Percentiles rank a stretch among this genome's conserved stretches.
These are phyloP conservation scores for Ceratocystis huliohia DNA, from an alignment of 2,329 filamentous ascomycete genomes.

Conservation along the genomic window DNA sequence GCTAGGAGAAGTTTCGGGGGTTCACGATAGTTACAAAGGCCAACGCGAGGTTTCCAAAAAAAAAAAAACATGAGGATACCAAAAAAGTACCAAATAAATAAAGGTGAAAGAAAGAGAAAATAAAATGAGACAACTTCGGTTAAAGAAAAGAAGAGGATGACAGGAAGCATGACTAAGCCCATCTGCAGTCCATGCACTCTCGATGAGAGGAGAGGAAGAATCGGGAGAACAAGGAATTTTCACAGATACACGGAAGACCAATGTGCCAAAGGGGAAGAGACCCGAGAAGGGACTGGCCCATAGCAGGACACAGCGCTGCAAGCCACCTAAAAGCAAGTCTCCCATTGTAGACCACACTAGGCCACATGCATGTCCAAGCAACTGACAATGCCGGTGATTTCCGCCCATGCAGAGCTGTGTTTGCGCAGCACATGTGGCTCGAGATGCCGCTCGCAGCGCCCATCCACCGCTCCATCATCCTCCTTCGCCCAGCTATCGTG, in stretches of 20 bases:
- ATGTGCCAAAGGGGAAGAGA: conserved; percentile 5
- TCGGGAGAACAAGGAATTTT: background rate
- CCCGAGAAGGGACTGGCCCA: background rate
- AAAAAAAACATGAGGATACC: background rate
- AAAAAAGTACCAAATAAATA: background rate
- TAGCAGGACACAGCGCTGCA: background rate
- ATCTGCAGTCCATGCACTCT: background rate
- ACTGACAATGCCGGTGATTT: conserved; percentile 9
- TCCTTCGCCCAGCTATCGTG: background rate
- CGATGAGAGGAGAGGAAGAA: background rate
- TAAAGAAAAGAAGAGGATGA: background rate
- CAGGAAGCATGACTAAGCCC: background rate
- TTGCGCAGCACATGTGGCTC: background rate
- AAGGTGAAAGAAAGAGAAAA: background rate
- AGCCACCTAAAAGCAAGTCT: background rate
- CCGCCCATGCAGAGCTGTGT: conserved; percentile 1
- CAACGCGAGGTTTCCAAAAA: background rate
- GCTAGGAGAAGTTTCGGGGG: background rate
- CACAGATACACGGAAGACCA: background rate
- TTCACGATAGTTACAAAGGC: conserved; percentile 4
- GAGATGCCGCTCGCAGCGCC: background rate
- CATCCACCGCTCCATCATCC: background rate
- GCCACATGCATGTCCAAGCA: background rate
- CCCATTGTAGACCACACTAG: background rate
- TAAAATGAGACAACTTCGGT: background rate